These are phyloP conservation scores for Amphirosellinia nigrospora DNA, from an alignment of 495 filamentous ascomycete genomes.

Conservation along the genomic window DNA sequence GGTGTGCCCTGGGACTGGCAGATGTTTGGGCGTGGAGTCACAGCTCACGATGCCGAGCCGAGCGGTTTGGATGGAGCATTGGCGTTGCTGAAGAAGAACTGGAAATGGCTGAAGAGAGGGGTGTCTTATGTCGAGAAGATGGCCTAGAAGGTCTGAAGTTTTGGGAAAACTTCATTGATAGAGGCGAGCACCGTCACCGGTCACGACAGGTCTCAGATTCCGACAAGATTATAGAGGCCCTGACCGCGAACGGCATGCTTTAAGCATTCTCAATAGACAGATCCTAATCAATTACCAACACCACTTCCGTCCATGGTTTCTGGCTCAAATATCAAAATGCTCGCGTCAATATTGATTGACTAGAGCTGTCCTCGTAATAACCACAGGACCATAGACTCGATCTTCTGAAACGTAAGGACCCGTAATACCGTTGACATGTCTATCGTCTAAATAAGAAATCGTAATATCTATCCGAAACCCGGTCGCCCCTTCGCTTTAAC, in stretches of 20 bases:
- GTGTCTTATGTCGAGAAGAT: conserved; percentile 81
- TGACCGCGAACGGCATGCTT: conserved; percentile 45
- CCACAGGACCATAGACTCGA: neutral
- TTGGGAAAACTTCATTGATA: conserved; percentile 74
- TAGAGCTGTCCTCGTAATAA: neutral
- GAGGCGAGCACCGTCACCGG: conserved; percentile 41
- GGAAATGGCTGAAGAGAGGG: conserved; percentile 93
- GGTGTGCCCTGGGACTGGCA: conserved; percentile 77
- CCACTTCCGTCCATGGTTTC: neutral
- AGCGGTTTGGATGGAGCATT: conserved; percentile 96
- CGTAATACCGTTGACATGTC: neutral
- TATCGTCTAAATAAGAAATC: neutral
- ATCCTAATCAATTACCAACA: neutral
- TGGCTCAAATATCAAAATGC: neutral
- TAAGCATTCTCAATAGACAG: conserved; percentile 39
- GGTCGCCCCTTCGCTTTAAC: conserved; percentile 6
- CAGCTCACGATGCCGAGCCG: conserved; percentile 86
- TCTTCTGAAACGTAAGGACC: neutral
- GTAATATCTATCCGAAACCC: conserved; percentile 7
- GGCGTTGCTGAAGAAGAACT: conserved; percentile 96
- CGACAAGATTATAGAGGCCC: conserved; percentile 38
- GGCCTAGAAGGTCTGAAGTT: conserved; percentile 81
- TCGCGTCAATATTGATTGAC: neutral
- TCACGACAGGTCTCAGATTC: conserved; percentile 25
- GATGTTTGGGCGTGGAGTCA: conserved; percentile 80